Conservation (phyloP, 2,329 filamentous ascomycete species). For the Aspergillus calidoustus region DNA sequence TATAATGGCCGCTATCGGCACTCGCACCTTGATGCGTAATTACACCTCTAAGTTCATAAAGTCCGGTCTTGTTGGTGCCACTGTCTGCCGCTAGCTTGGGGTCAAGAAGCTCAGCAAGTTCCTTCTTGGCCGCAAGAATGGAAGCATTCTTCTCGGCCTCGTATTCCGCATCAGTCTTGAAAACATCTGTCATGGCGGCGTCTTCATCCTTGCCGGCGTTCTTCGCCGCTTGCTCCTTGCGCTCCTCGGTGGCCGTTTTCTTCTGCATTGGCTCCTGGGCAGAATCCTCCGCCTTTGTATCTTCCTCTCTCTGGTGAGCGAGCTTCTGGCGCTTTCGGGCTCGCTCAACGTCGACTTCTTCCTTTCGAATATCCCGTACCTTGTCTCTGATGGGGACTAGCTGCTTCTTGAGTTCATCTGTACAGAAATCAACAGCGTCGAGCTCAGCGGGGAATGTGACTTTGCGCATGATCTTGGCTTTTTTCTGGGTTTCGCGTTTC, state of each 20-base stretch:
- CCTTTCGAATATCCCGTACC: slow-evolving; percentile 91
- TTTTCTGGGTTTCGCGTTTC: slow-evolving; percentile 94
- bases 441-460: slow-evolving; percentile 94
- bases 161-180: slow-evolving; percentile 92
- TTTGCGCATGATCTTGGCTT: slow-evolving; percentile 99
- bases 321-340: slow-evolving; percentile 90
- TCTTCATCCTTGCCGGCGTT: slow-evolving; percentile 66
- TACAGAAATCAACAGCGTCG: slow-evolving; percentile 93
- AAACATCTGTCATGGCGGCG: slow-evolving; percentile 72
- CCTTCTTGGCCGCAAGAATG: slow-evolving; percentile 81
- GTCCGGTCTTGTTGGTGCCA: slow-evolving; percentile 86
- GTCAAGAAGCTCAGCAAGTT: slow-evolving; percentile 78
- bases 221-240: slow-evolving; percentile 53
- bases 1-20: slow-evolving; percentile 97
- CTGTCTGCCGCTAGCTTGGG: slow-evolving; percentile 75
- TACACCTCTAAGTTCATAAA: slow-evolving; percentile 92
- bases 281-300: slow-evolving; percentile 47
- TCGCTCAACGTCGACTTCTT: slow-evolving; percentile 90
- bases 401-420: slow-evolving; percentile 80
- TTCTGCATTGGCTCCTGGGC: slow-evolving; percentile 51
- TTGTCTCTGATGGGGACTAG: slow-evolving; percentile 94
- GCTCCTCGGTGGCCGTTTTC: slow-evolving; percentile 55
- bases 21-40: slow-evolving; percentile 96
- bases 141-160: slow-evolving; percentile 81
- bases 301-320: slow-evolving; percentile 60